Evolutionary conservation across 2,329 filamentous ascomycete species (phyloP), one percentile per base, ranked within the genome.

Genomic region (Fusarium redolens): DNA sequence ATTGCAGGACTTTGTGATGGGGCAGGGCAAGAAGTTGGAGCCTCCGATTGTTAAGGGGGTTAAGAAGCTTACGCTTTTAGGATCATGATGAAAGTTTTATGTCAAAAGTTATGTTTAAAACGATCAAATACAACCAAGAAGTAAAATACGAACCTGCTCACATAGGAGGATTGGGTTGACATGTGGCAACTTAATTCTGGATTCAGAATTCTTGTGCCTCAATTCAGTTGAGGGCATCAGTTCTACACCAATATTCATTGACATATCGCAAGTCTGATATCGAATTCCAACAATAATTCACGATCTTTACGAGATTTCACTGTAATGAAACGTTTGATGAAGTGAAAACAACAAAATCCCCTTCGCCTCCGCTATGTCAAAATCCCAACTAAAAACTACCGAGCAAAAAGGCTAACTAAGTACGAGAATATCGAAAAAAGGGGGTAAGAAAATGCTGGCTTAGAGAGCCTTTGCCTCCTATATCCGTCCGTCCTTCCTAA

Each of bases 21-120:
- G 83, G 12, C 81, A 80, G 72, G 82, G 81, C 73, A 82, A 84
- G 76, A 84, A 79, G 73, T 81, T 85, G 74, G 83, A 85, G 61
- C 81, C 86, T 40, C 88, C 88, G 30, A 79, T 85, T 15, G 83
- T 90, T n/a, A 82, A 81, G 45, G 79, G 78, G 5, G 81, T 90
- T 75, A 82, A 85, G 77, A 87, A 83, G 78, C 73, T 90, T 58
- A 83, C 85, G 18, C 78, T 90, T 28, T 72, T 90, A 43, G 87
- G 86, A 10, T 87, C 79, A 77, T 79, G 54, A 64, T 33, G 30
- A 47, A 14, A 56, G 38, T 55, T 13, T 18, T 61, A 37, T 50
- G 40, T 52, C 45, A 54, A 65, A 61, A 57, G 61, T 44, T 64
- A 57, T 41, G 47, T 66, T 65, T 58, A 56, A 38, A 59, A 56